Evolutionary conservation across 2,329 filamentous ascomycete species (phyloP).

Genomic region (Teratosphaeriaceae sp.): DNA sequence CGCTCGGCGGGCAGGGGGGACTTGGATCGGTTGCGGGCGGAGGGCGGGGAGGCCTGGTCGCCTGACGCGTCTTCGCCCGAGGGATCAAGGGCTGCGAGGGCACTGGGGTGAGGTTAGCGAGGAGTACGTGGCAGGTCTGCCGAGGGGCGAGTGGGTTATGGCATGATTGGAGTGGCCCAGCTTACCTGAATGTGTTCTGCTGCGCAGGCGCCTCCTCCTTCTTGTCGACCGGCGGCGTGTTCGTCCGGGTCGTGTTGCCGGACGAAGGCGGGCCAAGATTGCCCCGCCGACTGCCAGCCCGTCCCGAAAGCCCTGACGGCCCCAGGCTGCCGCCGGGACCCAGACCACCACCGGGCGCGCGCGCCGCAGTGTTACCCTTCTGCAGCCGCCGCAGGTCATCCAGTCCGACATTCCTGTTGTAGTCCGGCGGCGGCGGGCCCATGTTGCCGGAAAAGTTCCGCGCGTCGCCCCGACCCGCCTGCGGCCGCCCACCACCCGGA

Average conservation of each 20-base stretch:
- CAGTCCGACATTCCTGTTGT: slow-evolving; percentile 73
- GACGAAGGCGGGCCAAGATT: slow-evolving; percentile 44
- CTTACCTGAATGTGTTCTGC: slow-evolving; percentile 92
- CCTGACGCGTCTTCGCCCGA: slow-evolving; percentile 43
- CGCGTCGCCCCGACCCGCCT: slow-evolving; percentile 76
- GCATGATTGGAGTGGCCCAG: no score
- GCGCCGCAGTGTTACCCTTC: slow-evolving; percentile 55
- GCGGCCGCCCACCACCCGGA: slow-evolving; percentile 61
- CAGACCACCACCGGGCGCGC: slow-evolving; percentile 55
- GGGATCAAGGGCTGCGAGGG: slow-evolving; percentile 50
- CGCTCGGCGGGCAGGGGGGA: slow-evolving; percentile 20
- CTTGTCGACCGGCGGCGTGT: slow-evolving; percentile 68
- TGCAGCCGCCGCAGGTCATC: slow-evolving; percentile 82
- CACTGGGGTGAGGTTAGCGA: slow-evolving; percentile 34
- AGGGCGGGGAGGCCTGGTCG: slow-evolving; percentile 26
- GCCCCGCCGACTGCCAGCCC: slow-evolving; percentile 71
- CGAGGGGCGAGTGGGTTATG: no score
- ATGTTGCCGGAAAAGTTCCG: slow-evolving; percentile 73
- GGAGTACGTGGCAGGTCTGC: no score
- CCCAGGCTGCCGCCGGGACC: slow-evolving; percentile 54
- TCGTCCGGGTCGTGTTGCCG: slow-evolving; percentile 78
- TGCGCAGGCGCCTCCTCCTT: slow-evolving; percentile 59
- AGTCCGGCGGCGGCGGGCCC: slow-evolving; percentile 59
- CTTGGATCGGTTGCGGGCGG: slow-evolving; percentile 24
- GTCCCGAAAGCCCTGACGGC: slow-evolving; percentile 63